phyloP scores from a whole-genome alignment of 2,329 filamentous ascomycete genomes.

The Orbilia quercus region DNA sequence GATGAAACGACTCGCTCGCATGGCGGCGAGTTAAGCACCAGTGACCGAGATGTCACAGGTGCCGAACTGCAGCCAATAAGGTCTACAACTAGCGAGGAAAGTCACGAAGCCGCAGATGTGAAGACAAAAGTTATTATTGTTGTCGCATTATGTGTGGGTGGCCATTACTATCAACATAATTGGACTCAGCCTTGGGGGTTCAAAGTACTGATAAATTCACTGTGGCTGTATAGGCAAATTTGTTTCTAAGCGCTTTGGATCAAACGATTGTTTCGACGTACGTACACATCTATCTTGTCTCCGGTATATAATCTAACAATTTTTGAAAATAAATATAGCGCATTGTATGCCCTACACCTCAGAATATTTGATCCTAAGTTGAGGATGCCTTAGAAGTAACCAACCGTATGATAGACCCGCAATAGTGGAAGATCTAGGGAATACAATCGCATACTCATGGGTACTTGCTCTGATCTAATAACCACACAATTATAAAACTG shows the following conservation, averaged over 20 bases:
- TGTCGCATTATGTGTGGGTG: conserved; percentile 59
- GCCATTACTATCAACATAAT: not conserved
- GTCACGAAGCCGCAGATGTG: conserved; percentile 44
- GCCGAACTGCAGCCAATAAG: conserved; percentile 31
- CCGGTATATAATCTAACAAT: not conserved
- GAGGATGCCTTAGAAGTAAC: not conserved
- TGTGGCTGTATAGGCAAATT: conserved; percentile 57
- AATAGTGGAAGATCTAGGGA: conserved; percentile 49
- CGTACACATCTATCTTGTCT: conserved; percentile 10
- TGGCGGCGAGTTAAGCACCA: conserved; percentile 17
- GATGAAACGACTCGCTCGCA: conserved; percentile 17
- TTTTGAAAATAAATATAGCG: conserved; percentile 25
- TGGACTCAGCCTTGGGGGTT: not conserved
- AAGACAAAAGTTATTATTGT: conserved; percentile 59
- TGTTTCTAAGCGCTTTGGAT: conserved; percentile 60
- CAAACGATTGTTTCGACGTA: conserved; percentile 59
- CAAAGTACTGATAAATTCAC: not conserved
- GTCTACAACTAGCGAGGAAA: conserved; percentile 26
- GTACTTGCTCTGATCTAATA: conserved; percentile 7
- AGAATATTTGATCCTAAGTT: not conserved
- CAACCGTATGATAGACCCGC: conserved; percentile 23
- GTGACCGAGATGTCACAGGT: conserved; percentile 10
- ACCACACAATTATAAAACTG: not conserved
- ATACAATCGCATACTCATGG: conserved; percentile 50
- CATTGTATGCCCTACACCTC: conserved; percentile 35